These are phyloP conservation scores for Phaseolus lunatus DNA, from an alignment of 306 rosid genomes.

Conservation along the genomic window DNA sequence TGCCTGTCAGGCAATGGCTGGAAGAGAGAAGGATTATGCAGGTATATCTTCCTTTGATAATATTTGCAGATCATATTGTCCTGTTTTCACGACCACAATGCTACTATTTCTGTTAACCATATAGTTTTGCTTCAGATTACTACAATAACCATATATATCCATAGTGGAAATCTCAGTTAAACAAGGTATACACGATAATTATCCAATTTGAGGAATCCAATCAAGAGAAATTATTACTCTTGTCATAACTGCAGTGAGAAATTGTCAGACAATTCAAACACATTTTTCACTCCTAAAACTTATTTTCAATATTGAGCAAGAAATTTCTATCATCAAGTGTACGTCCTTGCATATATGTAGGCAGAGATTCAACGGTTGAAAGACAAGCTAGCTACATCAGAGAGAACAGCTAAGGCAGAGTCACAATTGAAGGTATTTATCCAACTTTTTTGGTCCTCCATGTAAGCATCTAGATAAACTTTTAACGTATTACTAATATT, in stretches of 20 bases:
- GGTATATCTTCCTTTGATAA: slow-evolving; percentile 53
- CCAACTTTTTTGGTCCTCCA: slow-evolving; percentile 1
- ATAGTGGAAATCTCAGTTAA: slow-evolving; percentile 1
- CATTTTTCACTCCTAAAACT: slow-evolving; percentile 2
- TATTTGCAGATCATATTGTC: slow-evolving; percentile 1
- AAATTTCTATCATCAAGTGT: slow-evolving; percentile 2
- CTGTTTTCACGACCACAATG: slow-evolving; percentile 12
- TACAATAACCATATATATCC: neutral
- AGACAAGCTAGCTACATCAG: slow-evolving; percentile 73
- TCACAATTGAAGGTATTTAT: slow-evolving; percentile 78
- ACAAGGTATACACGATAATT: neutral
- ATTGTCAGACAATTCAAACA: slow-evolving; percentile 11
- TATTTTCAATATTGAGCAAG: neutral
- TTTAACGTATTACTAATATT: neutral
- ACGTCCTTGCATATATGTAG: slow-evolving; percentile 50
- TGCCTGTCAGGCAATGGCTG: slow-evolving; percentile 95
- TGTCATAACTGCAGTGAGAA: neutral
- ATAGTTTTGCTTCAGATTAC: slow-evolving; percentile 13
- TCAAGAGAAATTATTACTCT: slow-evolving; percentile 13
- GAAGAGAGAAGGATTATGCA: slow-evolving; percentile 86
- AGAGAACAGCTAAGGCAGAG: slow-evolving; percentile 89
- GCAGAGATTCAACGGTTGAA: slow-evolving; percentile 85
- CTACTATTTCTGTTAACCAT: neutral
- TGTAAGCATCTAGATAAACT: slow-evolving; percentile 20
- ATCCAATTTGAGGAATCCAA: neutral